Conservation (phyloP, 2,329 filamentous ascomycete genomes). For the Chaetothyriales sp. region DNA sequence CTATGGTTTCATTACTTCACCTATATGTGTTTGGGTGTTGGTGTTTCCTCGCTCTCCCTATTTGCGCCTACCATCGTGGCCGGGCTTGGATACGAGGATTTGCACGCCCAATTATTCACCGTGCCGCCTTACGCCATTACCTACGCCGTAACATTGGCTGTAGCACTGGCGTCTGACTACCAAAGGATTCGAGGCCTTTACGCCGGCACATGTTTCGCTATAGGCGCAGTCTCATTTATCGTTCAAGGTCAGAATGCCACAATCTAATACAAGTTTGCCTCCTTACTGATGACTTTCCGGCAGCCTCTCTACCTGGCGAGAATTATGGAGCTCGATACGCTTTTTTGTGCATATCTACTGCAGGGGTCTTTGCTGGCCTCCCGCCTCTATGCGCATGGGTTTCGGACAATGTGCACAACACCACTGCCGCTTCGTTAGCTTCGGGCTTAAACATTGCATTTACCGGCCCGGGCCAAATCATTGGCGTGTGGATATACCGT, state of each 20-base stretch:
- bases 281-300: slow-evolving; percentile 41
- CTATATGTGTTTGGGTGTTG: too few relatives aligned
- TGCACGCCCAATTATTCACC: slow-evolving; percentile 19
- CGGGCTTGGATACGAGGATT: slow-evolving; percentile 14
- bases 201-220: too few relatives aligned
- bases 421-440: slow-evolving; percentile 51
- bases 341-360: slow-evolving; percentile 53
- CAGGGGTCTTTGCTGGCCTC: slow-evolving; percentile 55
- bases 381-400: slow-evolving; percentile 60
- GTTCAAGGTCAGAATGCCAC: slow-evolving; percentile 11
- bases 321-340: slow-evolving; percentile 52
- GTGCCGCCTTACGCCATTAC: slow-evolving; percentile 16
- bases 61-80: slow-evolving; percentile 16
- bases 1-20: slow-evolving; percentile 12
- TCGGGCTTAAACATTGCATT: slow-evolving; percentile 58
- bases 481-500: slow-evolving; percentile 59
- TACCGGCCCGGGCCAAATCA: slow-evolving; percentile 56
- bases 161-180: too few relatives aligned
- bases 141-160: slow-evolving; percentile 11
- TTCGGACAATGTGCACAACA: slow-evolving; percentile 52
- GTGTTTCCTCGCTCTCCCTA: too few relatives aligned
- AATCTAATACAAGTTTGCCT: slow-evolving; percentile 34
- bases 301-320: slow-evolving; percentile 48
- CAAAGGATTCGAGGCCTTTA: too few relatives aligned
- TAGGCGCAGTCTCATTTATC: too few relatives aligned